phyloP scores from a whole-genome alignment of 495 filamentous ascomycete genomes.

The Podospora pseudoanserina region DNA sequence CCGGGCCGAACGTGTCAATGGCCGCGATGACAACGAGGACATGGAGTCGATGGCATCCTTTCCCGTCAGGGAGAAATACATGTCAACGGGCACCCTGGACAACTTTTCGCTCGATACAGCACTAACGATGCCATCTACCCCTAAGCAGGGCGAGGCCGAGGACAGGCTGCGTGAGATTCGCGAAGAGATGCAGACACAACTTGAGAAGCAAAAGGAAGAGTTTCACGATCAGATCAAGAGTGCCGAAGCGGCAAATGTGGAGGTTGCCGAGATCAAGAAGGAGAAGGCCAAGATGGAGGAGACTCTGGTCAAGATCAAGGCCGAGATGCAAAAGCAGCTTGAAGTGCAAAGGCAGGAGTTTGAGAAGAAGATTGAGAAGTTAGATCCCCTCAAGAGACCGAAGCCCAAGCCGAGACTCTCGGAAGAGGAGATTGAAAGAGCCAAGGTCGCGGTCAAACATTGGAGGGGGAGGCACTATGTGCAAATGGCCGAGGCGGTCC shows the following conservation, averaged over 20 bases:
- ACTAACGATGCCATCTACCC: slow-evolving; percentile 90
- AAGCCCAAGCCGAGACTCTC: slow-evolving; percentile 61
- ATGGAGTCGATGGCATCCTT: slow-evolving; percentile 85
- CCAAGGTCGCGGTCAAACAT: slow-evolving; percentile 59
- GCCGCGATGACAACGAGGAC: slow-evolving; percentile 79
- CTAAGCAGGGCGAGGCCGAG: slow-evolving; percentile 70
- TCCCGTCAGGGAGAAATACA: slow-evolving; percentile 88
- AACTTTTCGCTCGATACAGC: slow-evolving; percentile 95
- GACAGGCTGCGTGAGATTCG: slow-evolving; percentile 68
- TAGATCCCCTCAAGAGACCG: slow-evolving; percentile 46
- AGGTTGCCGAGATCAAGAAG: slow-evolving; percentile 77
- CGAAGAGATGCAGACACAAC: slow-evolving; percentile 82
- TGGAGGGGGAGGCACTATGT: slow-evolving; percentile 88
- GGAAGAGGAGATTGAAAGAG: slow-evolving; percentile 64
- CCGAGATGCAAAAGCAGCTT: slow-evolving; percentile 80
- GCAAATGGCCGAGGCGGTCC: slow-evolving; percentile 86
- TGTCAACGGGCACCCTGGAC: slow-evolving; percentile 91
- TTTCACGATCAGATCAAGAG: slow-evolving; percentile 76
- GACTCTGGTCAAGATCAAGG: slow-evolving; percentile 69
- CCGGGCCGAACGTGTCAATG: slow-evolving; percentile 72
- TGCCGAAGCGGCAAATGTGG: slow-evolving; percentile 71
- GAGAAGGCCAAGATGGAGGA: slow-evolving; percentile 89
- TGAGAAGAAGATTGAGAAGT: slow-evolving; percentile 55
- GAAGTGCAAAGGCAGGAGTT: slow-evolving; percentile 72
- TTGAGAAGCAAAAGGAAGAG: slow-evolving; percentile 83